These are phyloP conservation scores for Lolium rigidum DNA, from an alignment of 176 grass and related monocot genomes.

Conservation along the genomic window DNA sequence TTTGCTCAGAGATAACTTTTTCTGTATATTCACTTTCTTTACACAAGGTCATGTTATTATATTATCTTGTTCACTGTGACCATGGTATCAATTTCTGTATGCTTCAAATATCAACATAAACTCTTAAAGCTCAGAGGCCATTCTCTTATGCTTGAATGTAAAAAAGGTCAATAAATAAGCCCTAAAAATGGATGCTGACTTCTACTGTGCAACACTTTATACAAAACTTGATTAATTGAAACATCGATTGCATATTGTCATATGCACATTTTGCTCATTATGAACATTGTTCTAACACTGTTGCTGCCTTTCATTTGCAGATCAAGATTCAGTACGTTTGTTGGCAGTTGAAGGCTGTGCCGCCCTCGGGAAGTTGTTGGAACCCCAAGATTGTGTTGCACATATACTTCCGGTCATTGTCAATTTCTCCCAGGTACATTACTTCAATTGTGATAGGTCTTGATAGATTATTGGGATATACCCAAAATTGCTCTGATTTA, in stretches of 20 bases:
- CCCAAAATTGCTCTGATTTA: neutral
- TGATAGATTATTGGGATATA: conserved; percentile 2
- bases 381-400: conserved; percentile 90
- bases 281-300: neutral
- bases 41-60: neutral
- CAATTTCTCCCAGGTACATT: conserved; percentile 85
- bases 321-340: conserved; percentile 95
- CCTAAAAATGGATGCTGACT: neutral
- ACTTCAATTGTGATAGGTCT: neutral
- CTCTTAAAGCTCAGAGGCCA: neutral
- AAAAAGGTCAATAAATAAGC: neutral
- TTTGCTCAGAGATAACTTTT: no score
- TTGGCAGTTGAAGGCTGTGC: conserved; percentile 95
- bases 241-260: neutral
- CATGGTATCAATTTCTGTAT: neutral
- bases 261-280: no score
- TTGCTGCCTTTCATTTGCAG: conserved; percentile 46
- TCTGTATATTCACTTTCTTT: no score
- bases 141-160: neutral
- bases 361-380: conserved; percentile 88
- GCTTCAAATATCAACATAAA: neutral
- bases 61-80: neutral
- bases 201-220: neutral
- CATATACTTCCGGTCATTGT: conserved; percentile 91
- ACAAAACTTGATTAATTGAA: neutral